Conservation (phyloP, 2,329 filamentous ascomycete species). For the Rutstroemia sp. region DNA sequence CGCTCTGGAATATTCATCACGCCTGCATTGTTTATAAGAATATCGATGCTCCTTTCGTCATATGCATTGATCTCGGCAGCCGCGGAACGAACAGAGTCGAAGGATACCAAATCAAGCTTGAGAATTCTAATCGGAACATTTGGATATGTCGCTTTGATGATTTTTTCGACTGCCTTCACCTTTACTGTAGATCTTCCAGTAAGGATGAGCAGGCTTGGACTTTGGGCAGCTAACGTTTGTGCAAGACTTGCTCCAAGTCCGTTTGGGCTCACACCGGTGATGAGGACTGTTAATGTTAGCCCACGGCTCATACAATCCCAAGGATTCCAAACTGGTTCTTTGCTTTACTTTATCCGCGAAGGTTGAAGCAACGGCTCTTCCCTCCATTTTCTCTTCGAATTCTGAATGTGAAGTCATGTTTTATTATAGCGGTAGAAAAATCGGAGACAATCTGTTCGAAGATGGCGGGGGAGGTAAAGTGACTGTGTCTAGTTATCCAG, state of each 20-base stretch:
- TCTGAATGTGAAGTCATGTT: background rate
- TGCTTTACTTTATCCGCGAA: background rate
- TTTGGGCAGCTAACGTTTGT: background rate
- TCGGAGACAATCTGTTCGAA: background rate
- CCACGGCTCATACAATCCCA: background rate
- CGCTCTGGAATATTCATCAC: constrained; percentile 11
- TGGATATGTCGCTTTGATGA: constrained; percentile 3
- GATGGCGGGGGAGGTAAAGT: background rate
- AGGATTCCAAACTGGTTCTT: background rate
- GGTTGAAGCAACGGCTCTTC: background rate
- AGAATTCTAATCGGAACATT: constrained; percentile 2
- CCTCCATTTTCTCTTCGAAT: background rate
- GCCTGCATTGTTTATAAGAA: constrained; percentile 29
- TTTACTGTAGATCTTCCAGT: constrained; percentile 6
- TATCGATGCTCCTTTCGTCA: constrained; percentile 31
- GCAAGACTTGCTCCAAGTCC: background rate
- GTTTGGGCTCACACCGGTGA: background rate
- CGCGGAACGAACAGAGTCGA: constrained; percentile 33
- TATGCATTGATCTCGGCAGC: constrained; percentile 31
- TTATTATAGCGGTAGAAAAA: background rate
- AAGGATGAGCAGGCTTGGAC: constrained; percentile 9
- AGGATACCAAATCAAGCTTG: constrained; percentile 31
- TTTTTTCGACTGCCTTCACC: constrained; percentile 1
- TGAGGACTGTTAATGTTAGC: background rate
- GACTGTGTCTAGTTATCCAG: background rate